Conservation (phyloP, 352 stramenopile species). For the Aphanomyces euteiches region DNA sequence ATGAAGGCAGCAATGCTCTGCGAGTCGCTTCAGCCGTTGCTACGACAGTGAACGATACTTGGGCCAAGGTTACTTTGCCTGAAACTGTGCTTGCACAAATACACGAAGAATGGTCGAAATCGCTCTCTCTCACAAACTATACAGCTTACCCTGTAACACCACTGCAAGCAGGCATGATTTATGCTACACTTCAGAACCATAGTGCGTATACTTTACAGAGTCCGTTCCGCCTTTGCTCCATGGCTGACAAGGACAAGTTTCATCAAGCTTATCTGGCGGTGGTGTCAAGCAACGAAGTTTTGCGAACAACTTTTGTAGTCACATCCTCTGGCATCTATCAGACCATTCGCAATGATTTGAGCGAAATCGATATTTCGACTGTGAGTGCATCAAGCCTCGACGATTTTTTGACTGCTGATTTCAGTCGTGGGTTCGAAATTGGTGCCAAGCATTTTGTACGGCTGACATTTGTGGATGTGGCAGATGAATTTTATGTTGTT, state of each 20-base stretch:
- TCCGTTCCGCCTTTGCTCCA: background rate
- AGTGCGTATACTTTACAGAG: background rate
- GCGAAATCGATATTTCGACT: background rate
- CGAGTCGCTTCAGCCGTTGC: background rate
- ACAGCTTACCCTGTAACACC: background rate
- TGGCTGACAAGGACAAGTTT: background rate
- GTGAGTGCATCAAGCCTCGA: background rate
- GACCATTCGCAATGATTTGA: background rate
- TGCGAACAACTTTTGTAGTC: background rate
- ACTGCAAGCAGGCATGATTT: background rate
- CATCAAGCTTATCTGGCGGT: background rate
- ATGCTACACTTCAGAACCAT: background rate
- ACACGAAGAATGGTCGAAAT: background rate
- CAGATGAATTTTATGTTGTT: background rate
- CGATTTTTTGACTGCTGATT: constrained; percentile 6
- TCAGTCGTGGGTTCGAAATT: background rate
- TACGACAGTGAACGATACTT: background rate
- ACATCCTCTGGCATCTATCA: background rate
- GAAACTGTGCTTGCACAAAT: background rate
- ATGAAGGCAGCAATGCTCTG: background rate
- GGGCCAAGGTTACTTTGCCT: background rate
- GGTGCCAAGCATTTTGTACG: background rate
- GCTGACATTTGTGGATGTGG: background rate
- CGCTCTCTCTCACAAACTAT: background rate
- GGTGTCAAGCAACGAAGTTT: background rate